Evolutionary conservation across 441 rosid species (phyloP).

Genomic region (Euphorbia corollata): DNA sequence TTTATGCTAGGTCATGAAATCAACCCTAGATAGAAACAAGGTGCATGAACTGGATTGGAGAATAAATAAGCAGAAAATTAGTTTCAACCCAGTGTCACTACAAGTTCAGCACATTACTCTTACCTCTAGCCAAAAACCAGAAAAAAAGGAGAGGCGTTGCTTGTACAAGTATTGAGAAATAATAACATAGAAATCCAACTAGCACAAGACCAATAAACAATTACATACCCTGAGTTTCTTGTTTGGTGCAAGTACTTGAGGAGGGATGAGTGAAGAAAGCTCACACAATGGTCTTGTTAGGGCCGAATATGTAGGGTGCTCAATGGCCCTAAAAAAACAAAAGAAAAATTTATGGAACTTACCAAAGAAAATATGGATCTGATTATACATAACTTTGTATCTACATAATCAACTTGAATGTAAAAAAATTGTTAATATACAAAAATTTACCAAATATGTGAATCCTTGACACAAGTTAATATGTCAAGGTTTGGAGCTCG

Average conservation of each 20-base stretch:
- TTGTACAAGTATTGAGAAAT: slow-evolving; percentile 2
- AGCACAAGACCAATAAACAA: slow-evolving; percentile 15
- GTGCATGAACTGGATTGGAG: neutral
- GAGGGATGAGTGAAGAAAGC: slow-evolving; percentile 85
- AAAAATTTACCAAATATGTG: slow-evolving; percentile 76
- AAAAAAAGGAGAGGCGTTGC: slow-evolving; percentile 1
- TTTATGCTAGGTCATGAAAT: neutral
- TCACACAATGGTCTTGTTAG: slow-evolving; percentile 96
- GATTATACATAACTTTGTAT: neutral
- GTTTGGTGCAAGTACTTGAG: slow-evolving; percentile 77
- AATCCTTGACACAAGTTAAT: slow-evolving; percentile 92
- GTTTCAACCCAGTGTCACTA: slow-evolving; percentile 1
- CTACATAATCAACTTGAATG: neutral
- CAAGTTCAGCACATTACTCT: neutral
- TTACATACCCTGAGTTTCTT: slow-evolving; percentile 86
- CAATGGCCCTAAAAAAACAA: slow-evolving; percentile 77
- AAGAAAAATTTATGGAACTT: neutral
- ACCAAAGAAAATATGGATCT: neutral
- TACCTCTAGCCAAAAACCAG: slow-evolving; percentile 1
- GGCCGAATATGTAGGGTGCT: slow-evolving; percentile 94
- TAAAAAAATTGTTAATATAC: neutral
- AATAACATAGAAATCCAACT: slow-evolving; percentile 5
- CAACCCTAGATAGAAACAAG: neutral
- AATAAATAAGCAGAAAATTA: neutral
- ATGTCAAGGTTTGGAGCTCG: slow-evolving; percentile 99